Evolutionary conservation across 306 rosid genomes (phyloP).

Genomic region (Astragalus glycyphyllos): DNA sequence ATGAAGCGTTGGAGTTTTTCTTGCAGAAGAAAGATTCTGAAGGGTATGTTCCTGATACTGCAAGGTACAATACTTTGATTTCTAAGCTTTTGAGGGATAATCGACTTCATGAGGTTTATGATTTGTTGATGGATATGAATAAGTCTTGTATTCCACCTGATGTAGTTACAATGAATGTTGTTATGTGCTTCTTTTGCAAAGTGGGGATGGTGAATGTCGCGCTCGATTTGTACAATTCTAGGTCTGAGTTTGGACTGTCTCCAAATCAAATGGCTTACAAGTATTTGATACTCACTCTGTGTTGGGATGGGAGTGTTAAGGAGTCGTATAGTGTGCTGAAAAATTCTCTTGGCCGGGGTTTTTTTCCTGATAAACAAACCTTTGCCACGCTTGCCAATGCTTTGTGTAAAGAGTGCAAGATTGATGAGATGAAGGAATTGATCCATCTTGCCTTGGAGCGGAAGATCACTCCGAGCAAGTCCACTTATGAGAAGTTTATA

Average conservation of each 20-base stretch:
- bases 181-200: conserved; percentile 84
- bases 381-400: conserved; percentile 59
- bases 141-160: conserved; percentile 61
- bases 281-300: conserved; percentile 68
- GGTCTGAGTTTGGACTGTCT: conserved; percentile 63
- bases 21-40: conserved; percentile 52
- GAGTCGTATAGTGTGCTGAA: conserved; percentile 60
- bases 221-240: conserved; percentile 55
- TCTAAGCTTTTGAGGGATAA: conserved; percentile 67
- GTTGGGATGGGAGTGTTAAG: conserved; percentile 59
- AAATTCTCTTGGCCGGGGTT: conserved; percentile 49
- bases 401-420: conserved; percentile 60
- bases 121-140: conserved; percentile 80
- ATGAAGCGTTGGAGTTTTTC: conserved; percentile 66
- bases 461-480: conserved; percentile 48
- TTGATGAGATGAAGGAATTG: conserved; percentile 81
- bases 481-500: conserved; percentile 54
- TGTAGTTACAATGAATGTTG: conserved; percentile 70
- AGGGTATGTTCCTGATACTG: conserved; percentile 57
- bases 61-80: conserved; percentile 64
- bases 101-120: conserved; percentile 62
- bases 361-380: conserved; percentile 57
- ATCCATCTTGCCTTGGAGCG: conserved; percentile 56
- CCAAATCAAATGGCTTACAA: conserved; percentile 69
- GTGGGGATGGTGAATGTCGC: conserved; percentile 76